Base-by-base conservation (phyloP, 225 moss, liverwort and hornwort species). In the Pleurozium schreberi region DNA sequence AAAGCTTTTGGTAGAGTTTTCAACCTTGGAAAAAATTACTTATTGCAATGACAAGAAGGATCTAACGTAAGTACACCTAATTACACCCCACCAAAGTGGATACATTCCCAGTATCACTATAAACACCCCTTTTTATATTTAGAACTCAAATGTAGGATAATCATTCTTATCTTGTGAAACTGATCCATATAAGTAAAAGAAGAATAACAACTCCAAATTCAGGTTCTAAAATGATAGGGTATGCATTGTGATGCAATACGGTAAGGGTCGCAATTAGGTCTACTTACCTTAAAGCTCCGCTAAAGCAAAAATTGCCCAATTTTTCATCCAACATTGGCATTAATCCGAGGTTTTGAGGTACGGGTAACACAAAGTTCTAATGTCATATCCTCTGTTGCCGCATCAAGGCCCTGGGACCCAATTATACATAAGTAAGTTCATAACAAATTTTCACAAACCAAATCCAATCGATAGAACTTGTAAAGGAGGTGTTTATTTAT, bases 401-500 rank as follows among this genome's bases (percentile, higher is more conserved):
- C 8, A 30, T 80, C 61, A 63, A 47, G 34, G 59, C 45, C 43
- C 45, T 57, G 11, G 27, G 19, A 71, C 36, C 71, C 47, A 59
- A 25, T 58, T 57, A 33, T 34, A 73, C 52, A 42, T 7, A 15
- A 65, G 58, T 21, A 66, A 62, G 38, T 53, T 74, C 83, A 63
- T 38, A 63, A 70, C 71, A 62, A 60, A 80, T 42, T 43, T 40
- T 16, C 66, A 88, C 19, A n/a, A 43, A 22, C 50, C 81, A 58
- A 36, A 43, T 75, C 55, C 85, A 59, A 87, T 27, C 21, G 38
- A 87, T 42, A 36, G 80, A 80, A 64, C 49, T 87, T 73, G 77
- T 36, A 10, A 82, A 79, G 50, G 28, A 78, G 82, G 38, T 33
- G 66, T 78, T 87, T 88, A 90, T 92, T 92, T 90, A 90, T 83